Base-by-base conservation (phyloP, 2,329 filamentous ascomycete species). In the Fusarium fracticaudum region DNA sequence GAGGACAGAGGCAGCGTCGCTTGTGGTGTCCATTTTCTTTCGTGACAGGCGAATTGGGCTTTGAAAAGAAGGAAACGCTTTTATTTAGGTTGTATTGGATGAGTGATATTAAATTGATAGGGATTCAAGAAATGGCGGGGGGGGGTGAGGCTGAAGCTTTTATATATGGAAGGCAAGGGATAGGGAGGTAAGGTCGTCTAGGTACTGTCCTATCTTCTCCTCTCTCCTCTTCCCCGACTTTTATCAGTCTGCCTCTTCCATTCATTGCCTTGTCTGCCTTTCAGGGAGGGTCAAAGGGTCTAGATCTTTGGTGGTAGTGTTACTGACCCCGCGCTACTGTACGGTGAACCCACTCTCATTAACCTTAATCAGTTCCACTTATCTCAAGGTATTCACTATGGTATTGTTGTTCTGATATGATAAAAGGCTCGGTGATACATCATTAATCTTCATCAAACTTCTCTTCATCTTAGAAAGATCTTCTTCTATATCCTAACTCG, bases 1-100 rank as follows among this genome's bases (percentile, higher is more conserved):
- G 74, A 77, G 71, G 51, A 77, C 73, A 37, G 80, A 79, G 54
- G 79, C 76, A n/a, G 80, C 72, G 71, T 81, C 78, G 69, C 75
- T 77, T 58, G 73, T 77, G 57, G 77, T 62, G 57, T 78, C 73
- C 72, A 80, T 76, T 22, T 48, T 48, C 35, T 15, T 9, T 40
- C 45, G 15, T 20, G 20, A 31, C 24, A 31, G 20, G 20, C 45
- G 13, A 51, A 24, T 51, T 51, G 43, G 12, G 22, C 51, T 29
- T 50, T 51, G 55, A n/a, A 22, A 37, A 59, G 24, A 29, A 29
- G 35, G 20, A 29, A 24, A 37, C 35, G 24, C 20, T 51, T 38
- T 48, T 31, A 18, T 31, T 37, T 31, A 31, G 20, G 7, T 31
- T 38, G 33, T 60, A 38, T 31, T 38, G 24, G 51, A 38, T 60